Base-by-base conservation (phyloP, 106 monocot species). In the Vanilla planifolia region DNA sequence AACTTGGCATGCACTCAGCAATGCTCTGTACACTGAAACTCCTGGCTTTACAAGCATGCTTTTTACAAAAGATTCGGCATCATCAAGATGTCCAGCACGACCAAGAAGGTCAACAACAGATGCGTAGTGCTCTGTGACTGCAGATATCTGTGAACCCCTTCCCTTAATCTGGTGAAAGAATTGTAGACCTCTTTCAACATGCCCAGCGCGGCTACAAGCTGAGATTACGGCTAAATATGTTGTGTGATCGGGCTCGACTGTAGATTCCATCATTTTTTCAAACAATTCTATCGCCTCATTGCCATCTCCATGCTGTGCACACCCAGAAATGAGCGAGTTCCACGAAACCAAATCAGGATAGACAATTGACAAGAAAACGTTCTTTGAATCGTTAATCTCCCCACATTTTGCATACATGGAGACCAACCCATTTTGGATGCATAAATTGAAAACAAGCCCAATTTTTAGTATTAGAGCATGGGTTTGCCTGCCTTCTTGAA, bases 371-470 rank as follows among this genome's bases (percentile, higher is more conserved):
- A 33, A 37, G 51, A 81, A 86, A 0, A 75, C 74, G 23, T 13
- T 6, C 29, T 75, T 66, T 4, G 81, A 78, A 27, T 78, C 69
- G 26, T 44, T 51, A 16, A 86, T 51, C 21, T 24, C 63, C 14
- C 81, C 78, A 20, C 78, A 81, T 58, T 72, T 81, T 3, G 86
- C 71, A 43, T 86, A 79, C 79, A 79, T 73, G 9, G 87, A 73
- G 8, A 79, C 62, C 5, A 88, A 69, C 3, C 79, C 79, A 41
- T 82, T 88, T 44, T 76, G 82, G 25, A 88, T 48, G 41, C 62
- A 69, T 1, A 48, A 21, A n/a, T 44, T 60, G 0, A 66, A 73
- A 23, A 5, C 58, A 72, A 66, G 28, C 22, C 87, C 72, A 0
- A 46, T 55, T 61, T 76, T 88, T 3, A 73, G n/a, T 28, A 68